These are phyloP conservation scores for Boletus eberwhitei DNA, from an alignment of 768 basidiomycete species.

Conservation along the genomic window DNA sequence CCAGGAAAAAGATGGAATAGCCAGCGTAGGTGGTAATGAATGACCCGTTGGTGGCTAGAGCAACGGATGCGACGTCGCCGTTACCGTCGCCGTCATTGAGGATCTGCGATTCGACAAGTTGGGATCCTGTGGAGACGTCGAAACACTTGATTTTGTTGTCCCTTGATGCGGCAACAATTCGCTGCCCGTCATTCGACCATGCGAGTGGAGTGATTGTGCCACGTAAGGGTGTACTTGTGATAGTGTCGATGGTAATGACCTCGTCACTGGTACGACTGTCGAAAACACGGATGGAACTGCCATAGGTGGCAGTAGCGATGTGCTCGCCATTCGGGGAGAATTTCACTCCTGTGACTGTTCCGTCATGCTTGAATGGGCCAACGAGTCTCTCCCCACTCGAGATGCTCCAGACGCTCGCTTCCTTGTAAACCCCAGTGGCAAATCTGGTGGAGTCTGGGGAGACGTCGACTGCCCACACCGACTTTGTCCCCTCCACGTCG, in stretches of 20 bases:
- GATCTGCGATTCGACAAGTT: background rate
- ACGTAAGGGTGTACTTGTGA: accelerated
- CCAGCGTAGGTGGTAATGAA: background rate
- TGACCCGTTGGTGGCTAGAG: background rate
- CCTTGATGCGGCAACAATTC: background rate
- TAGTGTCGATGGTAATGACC: background rate
- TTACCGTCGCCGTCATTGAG: background rate
- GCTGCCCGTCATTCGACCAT: background rate
- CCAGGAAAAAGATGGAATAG: background rate
- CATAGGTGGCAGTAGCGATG: background rate
- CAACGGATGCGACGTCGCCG: background rate
- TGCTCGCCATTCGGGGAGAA: background rate
- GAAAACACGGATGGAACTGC: background rate
- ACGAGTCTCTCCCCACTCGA: background rate
- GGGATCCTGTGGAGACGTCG: background rate
- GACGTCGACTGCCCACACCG: background rate
- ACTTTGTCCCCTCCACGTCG: background rate
- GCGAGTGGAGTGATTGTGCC: background rate
- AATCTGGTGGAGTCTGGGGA: background rate
- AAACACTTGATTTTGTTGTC: background rate
- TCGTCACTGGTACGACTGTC: background rate
- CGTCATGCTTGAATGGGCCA: background rate
- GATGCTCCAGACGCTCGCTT: background rate
- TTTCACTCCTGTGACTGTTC: background rate
- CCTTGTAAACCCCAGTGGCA: background rate